A percentile compares a stretch with the other conserved stretches of the same genome.
Conservation (phyloP, 2,329 filamentous ascomycete species). For the Aspergillus clavatus region DNA sequence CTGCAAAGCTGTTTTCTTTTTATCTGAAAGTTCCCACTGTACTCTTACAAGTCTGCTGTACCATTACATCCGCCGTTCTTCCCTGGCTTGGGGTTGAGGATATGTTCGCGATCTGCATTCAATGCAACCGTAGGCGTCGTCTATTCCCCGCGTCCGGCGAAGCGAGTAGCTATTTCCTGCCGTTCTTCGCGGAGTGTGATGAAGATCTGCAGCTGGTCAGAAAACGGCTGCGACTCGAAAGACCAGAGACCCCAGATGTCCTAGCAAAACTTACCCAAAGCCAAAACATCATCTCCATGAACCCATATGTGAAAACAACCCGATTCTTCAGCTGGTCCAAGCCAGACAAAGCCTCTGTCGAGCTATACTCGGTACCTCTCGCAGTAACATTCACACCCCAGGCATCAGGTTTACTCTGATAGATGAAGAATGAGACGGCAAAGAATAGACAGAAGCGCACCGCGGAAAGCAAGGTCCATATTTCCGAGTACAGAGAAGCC, state of each 20-base stretch:
- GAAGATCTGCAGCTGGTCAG: constrained; percentile 25
- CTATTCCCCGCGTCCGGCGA: constrained; percentile 18
- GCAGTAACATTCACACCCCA: constrained; percentile 18
- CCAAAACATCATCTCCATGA: constrained; percentile 79
- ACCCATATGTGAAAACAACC: constrained; percentile 77
- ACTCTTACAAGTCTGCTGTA: background rate
- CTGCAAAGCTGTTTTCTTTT: background rate
- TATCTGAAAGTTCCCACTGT: background rate
- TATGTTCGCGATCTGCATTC: background rate
- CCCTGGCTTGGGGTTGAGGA: background rate
- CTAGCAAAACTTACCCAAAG: constrained; percentile 62
- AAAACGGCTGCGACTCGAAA: background rate
- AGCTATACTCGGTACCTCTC: constrained; percentile 16
- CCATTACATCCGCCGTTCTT: background rate
- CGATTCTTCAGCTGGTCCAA: constrained; percentile 74
- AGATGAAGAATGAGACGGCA: constrained; percentile 36
- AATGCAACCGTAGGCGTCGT: background rate
- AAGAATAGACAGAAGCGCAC: constrained; percentile 35
- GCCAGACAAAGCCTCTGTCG: constrained; percentile 28
- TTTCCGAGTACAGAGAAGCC: constrained; percentile 34
- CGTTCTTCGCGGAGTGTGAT: constrained; percentile 35
- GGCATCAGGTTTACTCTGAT: constrained; percentile 27
- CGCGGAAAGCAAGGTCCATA: constrained; percentile 35
- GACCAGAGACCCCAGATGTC: background rate
- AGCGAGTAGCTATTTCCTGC: constrained; percentile 24